Conservation (phyloP, 176 grass and related monocot species). For the Luzula sylvatica region DNA sequence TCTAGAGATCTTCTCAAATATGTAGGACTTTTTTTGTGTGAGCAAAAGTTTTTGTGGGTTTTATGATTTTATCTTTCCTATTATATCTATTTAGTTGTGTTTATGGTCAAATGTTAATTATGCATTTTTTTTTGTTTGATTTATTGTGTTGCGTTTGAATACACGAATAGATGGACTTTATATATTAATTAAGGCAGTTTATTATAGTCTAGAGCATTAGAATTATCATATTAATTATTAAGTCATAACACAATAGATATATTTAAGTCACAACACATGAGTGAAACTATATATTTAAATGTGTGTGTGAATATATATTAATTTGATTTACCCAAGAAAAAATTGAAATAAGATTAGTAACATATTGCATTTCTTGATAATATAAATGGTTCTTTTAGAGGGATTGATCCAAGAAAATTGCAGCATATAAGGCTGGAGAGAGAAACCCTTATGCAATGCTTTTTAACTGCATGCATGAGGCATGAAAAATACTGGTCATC, state of each 20-base stretch:
- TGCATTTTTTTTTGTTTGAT: not conserved
- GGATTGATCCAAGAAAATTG: slow-evolving; percentile 17
- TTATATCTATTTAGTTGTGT: slow-evolving; percentile 19
- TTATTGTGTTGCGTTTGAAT: not conserved
- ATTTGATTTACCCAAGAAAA: too few species aligned
- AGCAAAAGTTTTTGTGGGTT: slow-evolving; percentile 35
- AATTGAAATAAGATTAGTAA: too few species aligned
- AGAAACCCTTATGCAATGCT: slow-evolving; percentile 1
- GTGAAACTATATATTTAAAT: too few species aligned
- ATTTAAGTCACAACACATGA: too few species aligned
- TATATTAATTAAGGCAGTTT: too few species aligned
- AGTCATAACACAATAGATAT: too few species aligned
- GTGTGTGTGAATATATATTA: too few species aligned
- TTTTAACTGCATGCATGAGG: slow-evolving; percentile 17
- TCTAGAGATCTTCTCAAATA: slow-evolving; percentile 10
- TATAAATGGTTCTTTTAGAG: not conserved
- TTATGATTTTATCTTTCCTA: slow-evolving; percentile 30
- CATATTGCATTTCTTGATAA: not conserved
- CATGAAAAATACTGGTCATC: slow-evolving; percentile 25
- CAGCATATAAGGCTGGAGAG: slow-evolving; percentile 17
- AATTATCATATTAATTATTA: too few species aligned
- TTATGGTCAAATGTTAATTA: slow-evolving; percentile 6
- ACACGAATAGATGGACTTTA: not conserved
- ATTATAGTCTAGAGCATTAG: too few species aligned
- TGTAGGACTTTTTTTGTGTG: slow-evolving; percentile 25